Evolutionary conservation across 1,284 basidiomycete genomes (phyloP).

Genomic region (Ganoderma leucocontextum): DNA sequence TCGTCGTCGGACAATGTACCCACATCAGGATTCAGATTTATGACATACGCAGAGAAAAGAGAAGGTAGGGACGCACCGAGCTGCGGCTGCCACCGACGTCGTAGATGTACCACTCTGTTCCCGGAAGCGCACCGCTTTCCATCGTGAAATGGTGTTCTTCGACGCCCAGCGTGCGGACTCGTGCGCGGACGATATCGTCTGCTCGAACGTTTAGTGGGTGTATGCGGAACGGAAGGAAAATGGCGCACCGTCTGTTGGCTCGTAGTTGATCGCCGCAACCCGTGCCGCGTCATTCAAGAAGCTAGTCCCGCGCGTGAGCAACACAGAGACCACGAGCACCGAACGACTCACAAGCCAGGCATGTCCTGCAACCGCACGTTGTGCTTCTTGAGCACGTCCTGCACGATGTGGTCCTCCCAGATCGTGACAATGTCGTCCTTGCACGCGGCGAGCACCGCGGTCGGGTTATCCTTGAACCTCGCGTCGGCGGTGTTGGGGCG

Average conservation of each 20-base stretch:
- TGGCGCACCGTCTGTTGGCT: slow-evolving; percentile 54
- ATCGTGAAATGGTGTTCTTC: slow-evolving; percentile 71
- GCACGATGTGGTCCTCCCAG: slow-evolving; percentile 64
- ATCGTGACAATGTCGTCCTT: slow-evolving; percentile 56
- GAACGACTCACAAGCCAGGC: slow-evolving; percentile 59
- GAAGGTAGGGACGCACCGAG: slow-evolving; percentile 44
- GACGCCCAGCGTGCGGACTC: slow-evolving; percentile 67
- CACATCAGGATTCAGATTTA: slow-evolving; percentile 1
- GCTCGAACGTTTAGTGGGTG: not conserved
- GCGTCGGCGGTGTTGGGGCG: slow-evolving; percentile 34
- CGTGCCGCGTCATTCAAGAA: slow-evolving; percentile 69
- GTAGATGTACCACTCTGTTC: slow-evolving; percentile 70
- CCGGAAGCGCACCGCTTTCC: slow-evolving; percentile 50
- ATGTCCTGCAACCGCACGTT: slow-evolving; percentile 61
- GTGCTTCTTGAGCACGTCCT: slow-evolving; percentile 54
- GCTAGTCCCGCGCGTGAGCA: slow-evolving; percentile 39
- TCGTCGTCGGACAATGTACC: not conserved
- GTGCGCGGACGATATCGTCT: slow-evolving; percentile 70
- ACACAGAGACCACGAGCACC: not conserved
- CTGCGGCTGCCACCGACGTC: slow-evolving; percentile 72
- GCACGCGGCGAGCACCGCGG: slow-evolving; percentile 40
- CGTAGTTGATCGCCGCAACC: slow-evolving; percentile 59
- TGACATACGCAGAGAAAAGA: slow-evolving; percentile 4
- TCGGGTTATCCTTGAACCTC: slow-evolving; percentile 35
- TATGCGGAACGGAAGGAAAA: not conserved